These are phyloP conservation scores for Terana coerulea DNA, from an alignment of 768 basidiomycete species.

Conservation along the genomic window DNA sequence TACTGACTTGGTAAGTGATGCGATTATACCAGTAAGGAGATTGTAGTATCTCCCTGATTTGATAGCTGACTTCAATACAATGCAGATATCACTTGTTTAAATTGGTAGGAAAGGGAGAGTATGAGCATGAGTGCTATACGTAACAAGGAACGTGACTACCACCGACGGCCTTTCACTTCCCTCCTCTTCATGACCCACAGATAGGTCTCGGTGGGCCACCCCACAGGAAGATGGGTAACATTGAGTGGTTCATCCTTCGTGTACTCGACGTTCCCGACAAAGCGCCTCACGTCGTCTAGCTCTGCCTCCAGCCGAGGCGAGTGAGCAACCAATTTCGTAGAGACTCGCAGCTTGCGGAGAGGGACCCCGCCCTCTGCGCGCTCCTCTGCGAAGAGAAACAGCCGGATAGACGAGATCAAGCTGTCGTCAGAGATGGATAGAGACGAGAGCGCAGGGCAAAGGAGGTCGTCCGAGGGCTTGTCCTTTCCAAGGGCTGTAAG, in stretches of 20 bases:
- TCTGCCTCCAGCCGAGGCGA: conserved; percentile 5
- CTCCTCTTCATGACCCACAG: conserved; percentile 5
- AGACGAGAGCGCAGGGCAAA: conserved; percentile 5
- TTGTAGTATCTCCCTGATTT: too few species aligned
- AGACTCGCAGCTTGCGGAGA: conserved; percentile 1
- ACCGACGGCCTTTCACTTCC: not conserved
- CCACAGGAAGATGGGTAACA: conserved; percentile 2
- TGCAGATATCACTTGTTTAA: too few species aligned
- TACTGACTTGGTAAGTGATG: too few species aligned
- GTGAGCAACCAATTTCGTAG: not conserved
- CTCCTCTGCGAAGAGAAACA: conserved; percentile 8
- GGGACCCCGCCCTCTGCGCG: conserved; percentile 2
- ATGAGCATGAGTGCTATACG: not conserved
- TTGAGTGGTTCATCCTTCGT: conserved; percentile 3
- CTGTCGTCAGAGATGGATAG: conserved; percentile 11
- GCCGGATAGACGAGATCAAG: conserved; percentile 6
- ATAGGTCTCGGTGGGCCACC: conserved; percentile 11
- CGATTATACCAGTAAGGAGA: too few species aligned
- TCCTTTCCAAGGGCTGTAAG: conserved; percentile 5
- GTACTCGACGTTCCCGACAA: conserved; percentile 2
- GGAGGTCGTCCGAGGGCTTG: not conserved
- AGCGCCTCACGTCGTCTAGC: conserved; percentile 4
- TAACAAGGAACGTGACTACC: not conserved
- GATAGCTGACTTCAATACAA: too few species aligned
- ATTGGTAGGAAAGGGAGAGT: not conserved